Base-by-base conservation (phyloP, 208 protist species). In the Polymyxa betae region DNA sequence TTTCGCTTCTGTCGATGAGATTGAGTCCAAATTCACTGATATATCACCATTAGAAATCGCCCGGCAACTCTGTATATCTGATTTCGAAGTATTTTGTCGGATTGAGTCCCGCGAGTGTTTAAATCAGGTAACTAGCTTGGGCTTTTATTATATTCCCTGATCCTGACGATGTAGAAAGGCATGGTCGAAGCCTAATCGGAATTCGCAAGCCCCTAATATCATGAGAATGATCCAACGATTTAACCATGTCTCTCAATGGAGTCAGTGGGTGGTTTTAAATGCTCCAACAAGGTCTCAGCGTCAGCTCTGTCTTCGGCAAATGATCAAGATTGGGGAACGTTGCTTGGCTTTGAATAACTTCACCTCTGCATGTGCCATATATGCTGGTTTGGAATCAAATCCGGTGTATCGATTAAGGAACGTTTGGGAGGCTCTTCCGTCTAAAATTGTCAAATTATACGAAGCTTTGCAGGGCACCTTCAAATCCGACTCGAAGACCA, bases 341-440 rank as follows among this genome's bases (percentile, higher is more conserved):
- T 88, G 77, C 38, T 38, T 29, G 38, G 24, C 77, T 38, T 41
- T 94, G 43, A 94, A 93, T 89, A 93, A 94, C 91, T 92, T 94
- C 88, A 92, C 92, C 43, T 77, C 38, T 1, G 24, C 92, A 24
- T 93, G 92, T 60, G 89, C 29, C 1, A 89, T 94, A 10, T 12
- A 92, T 10, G 12, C 68, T 16, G 93, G 90, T 24, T 16, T 94
- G 32, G 43, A 68, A 0, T 45, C 29, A 0, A 43, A 77, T 0
- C 40, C 91, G 24, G 46, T 93, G 16, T 38, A 93, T 52, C 38
- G 92, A 72, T 72, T 93, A 0, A 77, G n/a, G 44, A 77, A 92
- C 0, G 87, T 64, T n/a, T 66, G 54, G 54, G 54, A 66, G 29
- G 20, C 16, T 16, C 54, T 66, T 66, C 54, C 54, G 20, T 32